Base-by-base conservation (phyloP, 305 asterid species). In the Solanum hybrid region DNA sequence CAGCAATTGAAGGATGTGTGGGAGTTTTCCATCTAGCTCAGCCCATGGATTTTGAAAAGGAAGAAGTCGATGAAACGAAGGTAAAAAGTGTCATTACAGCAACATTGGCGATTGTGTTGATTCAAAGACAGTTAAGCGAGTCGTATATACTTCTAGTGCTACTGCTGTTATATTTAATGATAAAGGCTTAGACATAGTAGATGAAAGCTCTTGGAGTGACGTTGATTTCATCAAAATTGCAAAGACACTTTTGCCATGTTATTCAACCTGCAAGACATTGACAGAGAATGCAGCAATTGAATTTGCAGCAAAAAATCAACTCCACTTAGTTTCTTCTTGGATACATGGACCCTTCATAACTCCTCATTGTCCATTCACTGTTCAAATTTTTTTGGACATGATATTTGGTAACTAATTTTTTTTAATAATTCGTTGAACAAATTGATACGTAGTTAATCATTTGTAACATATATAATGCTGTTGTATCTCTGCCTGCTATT, bases 191-290 rank as follows among this genome's bases (percentile, higher is more conserved):
- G 68, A 51, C 4, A 51, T 51, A 6, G 4, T 51, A 65, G 32
- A 96, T 79, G 98, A 96, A 79, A 91, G 7, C 70, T 73, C 83
- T 5, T 95, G 97, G 98, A 95, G 95, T 10, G 95, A 96, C 70
- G 94, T 91, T 10, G 95, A 94, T 14, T 41, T 87, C 51, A 31
- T 95, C 20, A 87, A 96, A 87, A 24, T 90, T 68, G 4, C 86
- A 8, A 79, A 72, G 87, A 3, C 84, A 8, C 73, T 90, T 8
- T 91, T 91, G 3, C 92, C 92, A 15, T 0, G 10, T 15, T 1
- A 2, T 15, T 15, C 68, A 0, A 15, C 68, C 0, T 51, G n/a
- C n/a, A 51, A 51, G 68, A 51, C 68, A 51, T 51, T 51, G 0
- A 51, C 68, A 51, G 68, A 51, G 68, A 51, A 17, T 6, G 68